Percentiles rank a stretch among this genome's conserved stretches.
These are phyloP conservation scores for Ciborinia camelliae DNA, from an alignment of 2,329 filamentous ascomycete genomes.

Conservation along the genomic window DNA sequence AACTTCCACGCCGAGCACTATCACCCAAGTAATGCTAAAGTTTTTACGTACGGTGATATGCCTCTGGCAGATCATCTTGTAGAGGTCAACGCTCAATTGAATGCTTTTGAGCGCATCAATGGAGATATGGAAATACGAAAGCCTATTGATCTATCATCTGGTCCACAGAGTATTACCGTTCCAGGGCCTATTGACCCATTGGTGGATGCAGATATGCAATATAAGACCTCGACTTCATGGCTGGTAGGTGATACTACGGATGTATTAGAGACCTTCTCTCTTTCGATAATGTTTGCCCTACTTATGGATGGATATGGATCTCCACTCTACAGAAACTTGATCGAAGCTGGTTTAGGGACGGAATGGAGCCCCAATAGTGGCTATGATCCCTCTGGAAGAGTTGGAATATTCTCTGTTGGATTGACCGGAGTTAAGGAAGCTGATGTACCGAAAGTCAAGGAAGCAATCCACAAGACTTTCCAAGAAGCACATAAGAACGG, in stretches of 20 bases:
- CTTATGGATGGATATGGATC: constrained; percentile 94
- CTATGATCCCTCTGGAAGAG: constrained; percentile 74
- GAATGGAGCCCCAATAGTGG: constrained; percentile 95
- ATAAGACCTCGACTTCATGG: constrained; percentile 94
- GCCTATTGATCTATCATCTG: constrained; percentile 67
- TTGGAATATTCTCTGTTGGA: constrained; percentile 84
- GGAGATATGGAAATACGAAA: constrained; percentile 71
- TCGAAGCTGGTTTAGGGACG: constrained; percentile 85
- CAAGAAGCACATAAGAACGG: constrained; percentile 67
- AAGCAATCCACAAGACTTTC: constrained; percentile 69
- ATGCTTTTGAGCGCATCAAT: constrained; percentile 66
- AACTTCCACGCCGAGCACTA: constrained; percentile 91
- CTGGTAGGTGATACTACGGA: constrained; percentile 79
- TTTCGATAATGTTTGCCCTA: constrained; percentile 77
- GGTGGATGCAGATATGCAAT: constrained; percentile 80
- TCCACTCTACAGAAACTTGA: constrained; percentile 81
- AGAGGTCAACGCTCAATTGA: constrained; percentile 72
- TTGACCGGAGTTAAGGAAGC: constrained; percentile 83
- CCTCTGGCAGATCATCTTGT: constrained; percentile 75
- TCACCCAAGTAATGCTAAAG: constrained; percentile 94
- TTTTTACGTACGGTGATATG: constrained; percentile 95
- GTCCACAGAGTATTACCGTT: constrained; percentile 67
- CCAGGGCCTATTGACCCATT: constrained; percentile 83
- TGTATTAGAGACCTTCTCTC: constrained; percentile 81
- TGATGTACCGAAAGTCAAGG: constrained; percentile 73